phyloP scores from a whole-genome alignment of 2,329 filamentous ascomycete genomes.

The Didymella pinodella region DNA sequence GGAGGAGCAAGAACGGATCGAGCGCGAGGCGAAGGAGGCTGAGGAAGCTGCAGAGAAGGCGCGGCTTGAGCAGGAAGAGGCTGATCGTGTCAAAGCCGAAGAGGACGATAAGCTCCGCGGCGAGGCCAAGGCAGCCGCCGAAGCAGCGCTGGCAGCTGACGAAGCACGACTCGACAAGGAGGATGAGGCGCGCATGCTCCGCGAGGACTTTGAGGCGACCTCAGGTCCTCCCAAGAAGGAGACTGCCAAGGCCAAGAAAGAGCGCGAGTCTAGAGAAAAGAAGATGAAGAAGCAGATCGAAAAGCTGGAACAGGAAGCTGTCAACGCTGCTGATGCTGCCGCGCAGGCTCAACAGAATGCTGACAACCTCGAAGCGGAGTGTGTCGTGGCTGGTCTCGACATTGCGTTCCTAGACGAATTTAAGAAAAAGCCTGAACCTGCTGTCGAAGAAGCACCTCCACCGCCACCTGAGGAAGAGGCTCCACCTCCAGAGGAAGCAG shows the following conservation, averaged over 20 bases:
- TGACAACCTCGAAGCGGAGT: constrained; percentile 43
- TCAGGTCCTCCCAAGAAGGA: constrained; percentile 46
- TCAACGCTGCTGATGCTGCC: constrained; percentile 47
- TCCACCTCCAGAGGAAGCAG: constrained; percentile 26
- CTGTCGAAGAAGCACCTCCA: constrained; percentile 35
- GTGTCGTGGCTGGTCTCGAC: constrained; percentile 48
- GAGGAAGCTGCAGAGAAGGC: constrained; percentile 35
- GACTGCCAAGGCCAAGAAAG: constrained; percentile 39
- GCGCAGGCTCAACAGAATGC: constrained; percentile 44
- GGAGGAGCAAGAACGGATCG: constrained; percentile 32
- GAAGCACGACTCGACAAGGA: constrained; percentile 26
- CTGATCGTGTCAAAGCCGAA: constrained; percentile 28
- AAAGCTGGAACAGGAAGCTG: constrained; percentile 38
- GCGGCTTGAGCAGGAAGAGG: constrained; percentile 31
- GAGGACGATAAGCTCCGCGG: constrained; percentile 42
- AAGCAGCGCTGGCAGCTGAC: constrained; percentile 31
- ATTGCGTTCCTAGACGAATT: constrained; percentile 22
- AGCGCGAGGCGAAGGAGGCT: constrained; percentile 23
- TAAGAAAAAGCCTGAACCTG: constrained; percentile 39
- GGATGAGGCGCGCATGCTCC: constrained; percentile 20
- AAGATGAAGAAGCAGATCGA: constrained; percentile 40
- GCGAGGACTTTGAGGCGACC: constrained; percentile 33
- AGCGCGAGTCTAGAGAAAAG: constrained; percentile 40
- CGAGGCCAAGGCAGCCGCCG: constrained; percentile 28
- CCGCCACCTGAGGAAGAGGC: constrained; percentile 26